phyloP scores from a whole-genome alignment of 129 eudicot genomes.

The Lonicera japonica region DNA sequence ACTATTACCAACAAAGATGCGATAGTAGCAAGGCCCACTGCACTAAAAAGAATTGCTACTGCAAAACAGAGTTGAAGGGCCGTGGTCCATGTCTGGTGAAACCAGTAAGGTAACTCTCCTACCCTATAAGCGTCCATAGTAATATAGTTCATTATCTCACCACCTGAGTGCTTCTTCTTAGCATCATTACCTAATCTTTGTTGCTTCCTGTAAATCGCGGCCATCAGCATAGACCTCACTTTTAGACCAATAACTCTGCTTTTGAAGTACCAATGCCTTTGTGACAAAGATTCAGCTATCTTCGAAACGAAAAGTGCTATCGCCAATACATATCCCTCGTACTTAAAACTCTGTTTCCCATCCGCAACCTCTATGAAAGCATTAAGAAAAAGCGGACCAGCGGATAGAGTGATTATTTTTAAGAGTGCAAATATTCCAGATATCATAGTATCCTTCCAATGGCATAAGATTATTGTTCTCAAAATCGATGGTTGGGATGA shows the following conservation, averaged over 20 bases:
- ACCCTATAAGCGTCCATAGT: background rate
- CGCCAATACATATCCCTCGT: background rate
- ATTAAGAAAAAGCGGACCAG: background rate
- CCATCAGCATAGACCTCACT: background rate
- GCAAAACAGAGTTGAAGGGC: background rate
- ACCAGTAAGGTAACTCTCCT: background rate
- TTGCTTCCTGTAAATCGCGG: background rate
- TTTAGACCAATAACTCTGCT: background rate
- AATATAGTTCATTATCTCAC: background rate
- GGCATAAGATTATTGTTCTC: background rate
- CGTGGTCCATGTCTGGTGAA: background rate
- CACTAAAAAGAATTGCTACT: background rate
- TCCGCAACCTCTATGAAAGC: background rate
- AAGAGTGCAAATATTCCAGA: background rate
- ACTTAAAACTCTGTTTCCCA: background rate
- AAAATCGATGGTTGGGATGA: background rate
- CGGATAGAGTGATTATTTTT: background rate
- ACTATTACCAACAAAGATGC: background rate
- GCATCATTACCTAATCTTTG: background rate
- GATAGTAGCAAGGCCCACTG: background rate
- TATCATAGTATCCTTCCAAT: background rate
- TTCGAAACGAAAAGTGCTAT: background rate
- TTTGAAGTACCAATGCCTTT: background rate
- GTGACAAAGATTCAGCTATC: background rate
- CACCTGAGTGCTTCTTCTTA: background rate